Percentiles rank a stretch among this genome's conserved stretches.
Evolutionary conservation across 129 eudicot species (phyloP).

Genomic region (Heracleum sosnowskyi): DNA sequence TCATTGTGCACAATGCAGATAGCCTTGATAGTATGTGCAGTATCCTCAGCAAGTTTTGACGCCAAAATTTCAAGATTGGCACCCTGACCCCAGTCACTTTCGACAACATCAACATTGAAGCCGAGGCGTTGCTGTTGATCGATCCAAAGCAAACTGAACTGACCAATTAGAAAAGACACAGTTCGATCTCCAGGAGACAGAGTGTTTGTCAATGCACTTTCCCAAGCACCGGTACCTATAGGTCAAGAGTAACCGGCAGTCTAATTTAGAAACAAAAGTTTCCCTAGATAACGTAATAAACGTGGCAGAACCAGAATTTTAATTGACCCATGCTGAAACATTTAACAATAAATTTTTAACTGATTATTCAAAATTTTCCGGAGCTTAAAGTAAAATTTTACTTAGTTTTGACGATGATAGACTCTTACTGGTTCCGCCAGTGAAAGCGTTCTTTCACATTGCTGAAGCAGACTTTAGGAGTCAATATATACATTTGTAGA

Average conservation of each 20-base stretch:
- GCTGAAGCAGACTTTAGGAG: not conserved
- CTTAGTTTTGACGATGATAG: no score
- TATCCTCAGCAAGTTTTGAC: conserved; percentile 77
- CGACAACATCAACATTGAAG: conserved; percentile 83
- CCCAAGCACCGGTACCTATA: conserved; percentile 99
- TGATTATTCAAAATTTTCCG: no score
- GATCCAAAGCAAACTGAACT: conserved; percentile 97
- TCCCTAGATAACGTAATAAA: not conserved
- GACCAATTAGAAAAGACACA: conserved; percentile 91
- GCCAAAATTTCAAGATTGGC: conserved; percentile 81
- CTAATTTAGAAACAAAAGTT: not conserved
- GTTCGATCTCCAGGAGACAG: conserved; percentile 95
- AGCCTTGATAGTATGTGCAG: conserved; percentile 87
- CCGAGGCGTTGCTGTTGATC: conserved; percentile 93
- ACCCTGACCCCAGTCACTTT: conserved; percentile 96
- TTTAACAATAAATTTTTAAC: no score
- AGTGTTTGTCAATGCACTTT: conserved; percentile 96
- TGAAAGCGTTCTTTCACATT: not conserved
- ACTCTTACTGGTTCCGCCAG: no score
- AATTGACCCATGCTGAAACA: no score
- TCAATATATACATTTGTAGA: no score
- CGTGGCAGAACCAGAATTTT: not conserved
- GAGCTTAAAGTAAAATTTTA: no score
- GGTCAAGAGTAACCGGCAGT: not conserved
- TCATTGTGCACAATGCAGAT: conserved; percentile 96